These are phyloP conservation scores for Trichophyton mentagrophytes DNA, from an alignment of 2,329 filamentous ascomycete species.

Conservation along the genomic window DNA sequence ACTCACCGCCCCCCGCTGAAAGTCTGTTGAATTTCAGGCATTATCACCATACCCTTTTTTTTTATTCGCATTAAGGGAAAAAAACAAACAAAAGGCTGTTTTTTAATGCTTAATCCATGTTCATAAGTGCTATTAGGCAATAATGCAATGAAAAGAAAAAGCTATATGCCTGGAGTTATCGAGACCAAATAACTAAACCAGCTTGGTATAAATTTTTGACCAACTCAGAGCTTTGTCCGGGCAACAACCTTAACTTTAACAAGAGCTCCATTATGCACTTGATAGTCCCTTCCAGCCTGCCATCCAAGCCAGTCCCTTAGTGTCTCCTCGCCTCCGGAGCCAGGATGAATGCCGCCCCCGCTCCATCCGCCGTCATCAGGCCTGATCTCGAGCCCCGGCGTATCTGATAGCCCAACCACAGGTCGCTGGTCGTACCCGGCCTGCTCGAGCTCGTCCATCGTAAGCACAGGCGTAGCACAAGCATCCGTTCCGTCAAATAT, in stretches of 20 bases:
- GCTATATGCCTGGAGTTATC: too few species aligned
- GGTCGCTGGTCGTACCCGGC: conserved; percentile 38
- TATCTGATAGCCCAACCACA: conserved; percentile 45
- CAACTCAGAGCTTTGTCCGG: not conserved
- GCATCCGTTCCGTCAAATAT: conserved; percentile 87
- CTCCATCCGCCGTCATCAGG: conserved; percentile 57
- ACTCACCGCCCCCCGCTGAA: not conserved
- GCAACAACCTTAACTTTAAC: conserved; percentile 30
- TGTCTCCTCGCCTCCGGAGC: conserved; percentile 58
- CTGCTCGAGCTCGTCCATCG: conserved; percentile 57
- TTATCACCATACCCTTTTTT: not conserved
- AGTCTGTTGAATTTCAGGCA: not conserved
- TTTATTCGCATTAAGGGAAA: not conserved
- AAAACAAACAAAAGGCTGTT: not conserved
- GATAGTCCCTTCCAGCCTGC: conserved; percentile 58
- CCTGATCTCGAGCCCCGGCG: conserved; percentile 50
- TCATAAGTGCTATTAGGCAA: not conserved
- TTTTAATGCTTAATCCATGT: conserved; percentile 1
- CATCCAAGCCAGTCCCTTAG: conserved; percentile 66
- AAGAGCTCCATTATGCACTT: conserved; percentile 50
- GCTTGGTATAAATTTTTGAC: too few species aligned
- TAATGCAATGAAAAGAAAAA: not conserved
- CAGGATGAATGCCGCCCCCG: conserved; percentile 47
- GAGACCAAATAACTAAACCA: not conserved
- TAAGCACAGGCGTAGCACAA: conserved; percentile 78